Evolutionary conservation across 139 green algal genomes (phyloP).

Genomic region (Tetradesmus lagerheimii): DNA sequence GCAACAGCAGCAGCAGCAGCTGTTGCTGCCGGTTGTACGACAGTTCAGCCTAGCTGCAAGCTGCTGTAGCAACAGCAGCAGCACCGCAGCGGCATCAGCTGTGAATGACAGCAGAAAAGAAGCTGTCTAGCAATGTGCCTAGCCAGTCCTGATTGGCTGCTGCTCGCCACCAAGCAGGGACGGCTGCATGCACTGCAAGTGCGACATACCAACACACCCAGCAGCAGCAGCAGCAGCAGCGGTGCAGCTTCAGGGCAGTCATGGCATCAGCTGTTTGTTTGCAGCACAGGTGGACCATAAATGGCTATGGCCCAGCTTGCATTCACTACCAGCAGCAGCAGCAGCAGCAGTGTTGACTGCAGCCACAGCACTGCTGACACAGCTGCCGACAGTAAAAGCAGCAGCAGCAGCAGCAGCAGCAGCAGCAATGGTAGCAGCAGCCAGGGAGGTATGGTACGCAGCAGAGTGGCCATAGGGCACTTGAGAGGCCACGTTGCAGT

Average conservation of each 20-base stretch:
- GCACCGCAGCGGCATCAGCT: not conserved
- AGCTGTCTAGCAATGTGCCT: not conserved
- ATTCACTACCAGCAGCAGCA: not conserved
- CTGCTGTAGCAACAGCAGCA: conserved; percentile 17
- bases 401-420: conserved; percentile 24
- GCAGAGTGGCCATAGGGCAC: conserved; percentile 10
- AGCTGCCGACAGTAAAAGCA: not conserved
- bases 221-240: conserved; percentile 20
- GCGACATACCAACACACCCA: not conserved
- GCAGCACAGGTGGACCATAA: not conserved
- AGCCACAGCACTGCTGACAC: not conserved
- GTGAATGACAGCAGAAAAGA: conserved; percentile 14
- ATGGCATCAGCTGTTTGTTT: conserved; percentile 7
- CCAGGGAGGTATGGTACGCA: not conserved
- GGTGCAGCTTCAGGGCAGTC: not conserved
- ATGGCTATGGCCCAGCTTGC: not conserved
- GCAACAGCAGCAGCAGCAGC: not conserved
- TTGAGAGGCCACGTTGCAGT: not conserved
- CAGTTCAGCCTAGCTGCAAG: not conserved
- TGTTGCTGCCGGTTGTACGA: not conserved
- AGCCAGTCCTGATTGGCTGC: not conserved
- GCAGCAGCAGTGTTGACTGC: not conserved
- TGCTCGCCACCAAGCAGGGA: not conserved
- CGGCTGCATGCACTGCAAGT: not conserved
- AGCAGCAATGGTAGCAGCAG: not conserved